phyloP scores from a whole-genome alignment of 2,329 filamentous ascomycete genomes.

The Colletotrichum incanum region DNA sequence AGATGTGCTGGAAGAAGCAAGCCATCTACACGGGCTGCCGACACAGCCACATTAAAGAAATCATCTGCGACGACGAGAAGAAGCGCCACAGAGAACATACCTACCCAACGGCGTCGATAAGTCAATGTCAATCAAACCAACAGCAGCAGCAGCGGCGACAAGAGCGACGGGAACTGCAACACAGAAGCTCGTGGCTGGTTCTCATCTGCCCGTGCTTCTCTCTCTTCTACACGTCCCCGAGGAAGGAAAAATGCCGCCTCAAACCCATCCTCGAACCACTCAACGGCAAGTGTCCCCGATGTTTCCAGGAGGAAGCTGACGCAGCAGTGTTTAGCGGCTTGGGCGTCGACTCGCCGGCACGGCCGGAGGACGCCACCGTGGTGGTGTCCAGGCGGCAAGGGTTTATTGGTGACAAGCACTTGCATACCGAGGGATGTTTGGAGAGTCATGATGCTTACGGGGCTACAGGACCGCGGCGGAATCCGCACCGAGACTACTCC shows the following conservation, averaged over 20 bases:
- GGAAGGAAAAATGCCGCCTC: not conserved
- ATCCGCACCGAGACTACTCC: not conserved
- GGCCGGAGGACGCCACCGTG: no score
- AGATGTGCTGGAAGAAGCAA: conserved; percentile 37
- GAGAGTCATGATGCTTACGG: not conserved
- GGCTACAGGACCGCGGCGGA: not conserved
- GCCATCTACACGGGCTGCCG: conserved; percentile 23
- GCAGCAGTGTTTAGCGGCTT: conserved; percentile 4
- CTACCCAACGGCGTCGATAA: not conserved
- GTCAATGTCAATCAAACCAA: not conserved
- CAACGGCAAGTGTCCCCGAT: conserved; percentile 24
- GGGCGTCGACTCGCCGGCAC: conserved; percentile 1
- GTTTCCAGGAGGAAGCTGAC: conserved; percentile 13
- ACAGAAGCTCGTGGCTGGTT: conserved; percentile 9
- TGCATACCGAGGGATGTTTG: not conserved
- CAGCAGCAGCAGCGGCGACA: not conserved
- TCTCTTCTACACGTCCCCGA: not conserved
- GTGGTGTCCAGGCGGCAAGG: not conserved
- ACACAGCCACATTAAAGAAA: conserved; percentile 8
- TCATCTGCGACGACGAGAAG: conserved; percentile 13
- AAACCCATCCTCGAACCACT: not conserved
- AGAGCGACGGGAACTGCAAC: not conserved
- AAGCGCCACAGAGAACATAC: not conserved
- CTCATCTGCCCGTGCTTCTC: conserved; percentile 27
- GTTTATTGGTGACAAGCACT: conserved; percentile 5